Conservation (phyloP, 2,329 filamentous ascomycete genomes). For the Fusarium pseudoanthophilum region DNA sequence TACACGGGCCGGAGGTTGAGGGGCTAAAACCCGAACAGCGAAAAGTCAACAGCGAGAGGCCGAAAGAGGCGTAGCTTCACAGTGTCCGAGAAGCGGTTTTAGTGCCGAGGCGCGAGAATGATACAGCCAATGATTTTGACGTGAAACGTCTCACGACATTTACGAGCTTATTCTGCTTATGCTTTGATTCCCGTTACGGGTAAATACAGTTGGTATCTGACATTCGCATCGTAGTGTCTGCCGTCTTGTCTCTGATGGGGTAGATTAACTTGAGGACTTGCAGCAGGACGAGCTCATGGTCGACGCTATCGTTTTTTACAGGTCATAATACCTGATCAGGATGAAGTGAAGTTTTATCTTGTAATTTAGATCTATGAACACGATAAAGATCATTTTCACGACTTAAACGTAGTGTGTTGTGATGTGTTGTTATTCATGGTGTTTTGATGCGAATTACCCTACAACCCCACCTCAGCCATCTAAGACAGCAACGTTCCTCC, state of each 20-base stretch:
- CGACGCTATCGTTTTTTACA: no score
- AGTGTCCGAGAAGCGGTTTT: not conserved
- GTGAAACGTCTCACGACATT: slow-evolving; percentile 1
- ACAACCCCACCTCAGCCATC: not conserved
- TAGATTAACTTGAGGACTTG: fast-evolving
- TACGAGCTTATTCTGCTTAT: not conserved
- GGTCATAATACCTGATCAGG: no score
- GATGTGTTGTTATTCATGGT: not conserved
- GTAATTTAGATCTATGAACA: no score
- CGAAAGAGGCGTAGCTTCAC: slow-evolving; percentile 8
- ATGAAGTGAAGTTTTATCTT: no score
- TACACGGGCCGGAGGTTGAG: not conserved
- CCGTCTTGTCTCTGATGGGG: no score
- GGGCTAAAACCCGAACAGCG: slow-evolving; percentile 24
- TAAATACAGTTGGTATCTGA: not conserved
- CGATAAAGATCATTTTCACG: fast-evolving
- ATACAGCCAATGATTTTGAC: not conserved
- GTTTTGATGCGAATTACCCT: not conserved
- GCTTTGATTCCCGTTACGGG: not conserved
- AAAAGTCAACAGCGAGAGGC: slow-evolving; percentile 17
- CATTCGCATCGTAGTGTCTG: no score
- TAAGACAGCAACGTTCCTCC: slow-evolving; percentile 35
- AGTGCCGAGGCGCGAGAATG: slow-evolving; percentile 22
- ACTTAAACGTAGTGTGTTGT: no score
- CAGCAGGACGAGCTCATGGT: no score